Evolutionary conservation across 2,329 filamentous ascomycete genomes (phyloP), one percentile per base, ranked within the genome.

Genomic region (Cercospora nicotianae): DNA sequence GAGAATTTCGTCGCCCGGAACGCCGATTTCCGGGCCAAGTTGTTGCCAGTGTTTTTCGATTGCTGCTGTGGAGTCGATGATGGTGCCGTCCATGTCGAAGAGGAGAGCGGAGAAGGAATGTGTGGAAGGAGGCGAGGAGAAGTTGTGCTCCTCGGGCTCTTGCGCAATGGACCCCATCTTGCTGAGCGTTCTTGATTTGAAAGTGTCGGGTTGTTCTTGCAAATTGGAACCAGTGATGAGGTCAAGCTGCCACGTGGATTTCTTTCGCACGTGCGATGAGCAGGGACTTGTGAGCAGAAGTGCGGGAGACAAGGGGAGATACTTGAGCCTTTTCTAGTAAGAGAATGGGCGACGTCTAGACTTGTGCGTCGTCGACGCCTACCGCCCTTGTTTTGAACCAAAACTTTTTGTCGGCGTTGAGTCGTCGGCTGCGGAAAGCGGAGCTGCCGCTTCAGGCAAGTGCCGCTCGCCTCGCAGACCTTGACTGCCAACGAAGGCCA

Each of bases 1-100:
- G 28, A 98, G 86, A 74, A 99, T 98, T 36, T 70, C 68, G 59
- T 90, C 85, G n/a, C 92, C 91, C 72, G 92, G 88, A 23, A 97
- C 90, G 26, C 92, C 92, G 75, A 98, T 90, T 77, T 97, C 92
- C 9, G 87, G 85, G 60, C 91, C 94, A 72, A 94, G 86, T n/a
- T 83, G 83, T 66, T 89, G 82, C 92, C 92, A 95, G 78, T 93
- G 89, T 80, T 92, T 92, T 63, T 88, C 85, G 48, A 95, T 89
- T 8, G 92, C 92, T 20, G 85, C 83, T 1, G 91, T 94, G 16
- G 90, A 93, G 78, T 94, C 91, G 75, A 94, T 93, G 71, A 94
- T 91, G 18, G 91, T 94, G 45, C 91, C 91, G 77, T 93, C 90
- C 89, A 92, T 91, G 77, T 93, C 90, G 75, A 92, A 90, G 5